phyloP scores from a whole-genome alignment of 1,139 yeast genomes.

The Lodderomyces pseudojiufengensis region DNA sequence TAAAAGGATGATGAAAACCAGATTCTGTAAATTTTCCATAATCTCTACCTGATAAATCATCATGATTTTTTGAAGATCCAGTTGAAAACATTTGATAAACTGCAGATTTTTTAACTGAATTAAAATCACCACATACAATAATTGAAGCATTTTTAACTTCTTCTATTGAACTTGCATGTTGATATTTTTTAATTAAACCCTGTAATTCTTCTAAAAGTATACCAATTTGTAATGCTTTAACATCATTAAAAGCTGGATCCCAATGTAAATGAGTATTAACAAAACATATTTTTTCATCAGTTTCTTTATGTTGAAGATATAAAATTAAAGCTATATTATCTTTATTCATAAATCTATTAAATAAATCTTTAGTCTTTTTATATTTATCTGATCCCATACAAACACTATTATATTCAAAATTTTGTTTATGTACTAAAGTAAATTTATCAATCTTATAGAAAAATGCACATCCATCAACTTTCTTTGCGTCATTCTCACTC shows the following conservation, averaged over 20 bases:
- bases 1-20: slow-evolving; percentile 79
- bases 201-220: slow-evolving; percentile 86
- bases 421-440: slow-evolving; percentile 64
- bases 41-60: slow-evolving; percentile 79
- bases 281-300: slow-evolving; percentile 70
- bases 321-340: slow-evolving; percentile 86
- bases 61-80: slow-evolving; percentile 70
- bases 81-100: slow-evolving; percentile 86
- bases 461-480: slow-evolving; percentile 97
- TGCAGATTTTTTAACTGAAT: slow-evolving; percentile 82
- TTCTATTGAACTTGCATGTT: slow-evolving; percentile 43
- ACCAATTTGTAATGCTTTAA: slow-evolving; percentile 93
- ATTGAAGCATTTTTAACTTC: slow-evolving; percentile 68
- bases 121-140: slow-evolving; percentile 92
- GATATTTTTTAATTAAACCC: slow-evolving; percentile 49
- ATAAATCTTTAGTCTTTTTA: slow-evolving; percentile 89
- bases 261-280: slow-evolving; percentile 96
- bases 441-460: slow-evolving; percentile 73
- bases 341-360: slow-evolving; percentile 93
- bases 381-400: slow-evolving; percentile 87
- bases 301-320: slow-evolving; percentile 68
- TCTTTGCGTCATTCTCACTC: slow-evolving; percentile 76
- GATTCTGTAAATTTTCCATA: slow-evolving; percentile 90
- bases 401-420: slow-evolving; percentile 81
- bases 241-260: slow-evolving; percentile 97